Evolutionary conservation across 805 yeast species (phyloP).

Genomic region (Candida argentea): DNA sequence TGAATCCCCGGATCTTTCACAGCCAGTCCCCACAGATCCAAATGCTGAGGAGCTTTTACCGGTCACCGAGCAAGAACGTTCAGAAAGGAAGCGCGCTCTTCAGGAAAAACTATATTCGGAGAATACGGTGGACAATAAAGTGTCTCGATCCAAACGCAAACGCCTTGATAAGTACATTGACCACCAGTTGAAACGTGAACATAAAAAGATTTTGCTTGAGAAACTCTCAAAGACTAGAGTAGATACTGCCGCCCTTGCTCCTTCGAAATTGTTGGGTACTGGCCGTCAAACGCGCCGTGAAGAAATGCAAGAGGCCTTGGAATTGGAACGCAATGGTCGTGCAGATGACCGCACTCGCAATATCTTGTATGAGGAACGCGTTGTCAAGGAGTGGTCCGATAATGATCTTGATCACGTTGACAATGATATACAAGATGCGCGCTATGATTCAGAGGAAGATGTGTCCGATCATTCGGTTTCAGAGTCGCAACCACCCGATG

Average conservation of each 20-base stretch:
- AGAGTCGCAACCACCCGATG: slow-evolving; percentile 4
- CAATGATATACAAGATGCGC: slow-evolving; percentile 7
- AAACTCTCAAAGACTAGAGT: slow-evolving; percentile 60
- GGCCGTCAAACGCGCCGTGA: slow-evolving; percentile 62
- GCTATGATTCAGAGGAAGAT: slow-evolving; percentile 10
- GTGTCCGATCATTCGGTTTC: slow-evolving; percentile 11
- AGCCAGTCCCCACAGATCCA: slow-evolving; percentile 23
- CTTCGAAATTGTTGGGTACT: slow-evolving; percentile 71
- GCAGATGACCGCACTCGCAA: slow-evolving; percentile 51
- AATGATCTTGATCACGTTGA: slow-evolving; percentile 6
- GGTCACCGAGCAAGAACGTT: slow-evolving; percentile 52
- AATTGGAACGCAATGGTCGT: slow-evolving; percentile 62
- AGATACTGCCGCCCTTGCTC: slow-evolving; percentile 59
- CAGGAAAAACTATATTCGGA: slow-evolving; percentile 49
- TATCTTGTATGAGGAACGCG: slow-evolving; percentile 61
- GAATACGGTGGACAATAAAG: slow-evolving; percentile 48
- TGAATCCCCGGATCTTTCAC: slow-evolving; percentile 4
- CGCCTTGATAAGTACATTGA: slow-evolving; percentile 87
- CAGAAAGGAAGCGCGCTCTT: slow-evolving; percentile 53
- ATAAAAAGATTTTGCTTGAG: slow-evolving; percentile 64
- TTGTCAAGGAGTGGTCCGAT: slow-evolving; percentile 48
- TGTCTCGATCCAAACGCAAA: slow-evolving; percentile 62
- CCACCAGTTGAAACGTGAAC: slow-evolving; percentile 82
- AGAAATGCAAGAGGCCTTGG: slow-evolving; percentile 64
- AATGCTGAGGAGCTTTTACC: slow-evolving; percentile 58